phyloP scores from a whole-genome alignment of 139 green algal genomes.

The Haematococcus lacustris region DNA sequence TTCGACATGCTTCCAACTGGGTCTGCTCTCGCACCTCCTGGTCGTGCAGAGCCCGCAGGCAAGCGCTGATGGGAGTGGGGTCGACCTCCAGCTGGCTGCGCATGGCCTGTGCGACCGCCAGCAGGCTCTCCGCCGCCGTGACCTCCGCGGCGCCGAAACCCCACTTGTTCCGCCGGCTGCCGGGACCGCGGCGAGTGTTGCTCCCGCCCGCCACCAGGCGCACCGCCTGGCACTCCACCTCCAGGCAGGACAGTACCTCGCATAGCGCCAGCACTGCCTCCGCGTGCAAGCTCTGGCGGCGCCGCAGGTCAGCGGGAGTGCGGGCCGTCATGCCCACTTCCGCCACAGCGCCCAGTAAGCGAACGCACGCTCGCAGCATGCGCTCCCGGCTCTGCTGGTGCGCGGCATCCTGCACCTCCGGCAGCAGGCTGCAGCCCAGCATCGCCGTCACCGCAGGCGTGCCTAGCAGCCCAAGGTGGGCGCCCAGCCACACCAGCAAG shows the following conservation, averaged over 20 bases:
- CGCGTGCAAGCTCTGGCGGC: background rate
- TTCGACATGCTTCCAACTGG: too few relatives aligned
- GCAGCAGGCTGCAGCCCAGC: background rate
- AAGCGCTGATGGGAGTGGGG: background rate
- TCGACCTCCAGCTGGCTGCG: background rate
- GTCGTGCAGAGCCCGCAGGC: background rate
- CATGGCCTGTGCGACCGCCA: background rate
- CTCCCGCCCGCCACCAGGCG: background rate
- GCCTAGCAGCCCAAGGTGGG: conserved; percentile 33
- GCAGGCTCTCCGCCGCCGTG: background rate
- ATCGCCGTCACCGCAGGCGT: background rate
- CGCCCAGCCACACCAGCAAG: conserved; percentile 48
- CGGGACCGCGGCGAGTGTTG: background rate
- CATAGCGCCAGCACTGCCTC: background rate
- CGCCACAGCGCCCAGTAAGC: background rate
- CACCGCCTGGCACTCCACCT: background rate
- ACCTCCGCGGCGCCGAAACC: background rate
- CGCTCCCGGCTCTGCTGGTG: background rate
- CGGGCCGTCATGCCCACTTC: background rate
- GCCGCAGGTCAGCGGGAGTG: background rate
- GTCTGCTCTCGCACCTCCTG: too few relatives aligned
- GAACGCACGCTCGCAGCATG: background rate
- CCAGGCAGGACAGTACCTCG: background rate
- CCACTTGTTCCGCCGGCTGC: background rate
- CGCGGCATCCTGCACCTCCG: background rate